Conservation (phyloP, 306 rosid species). For the Sophora flavescens region DNA sequence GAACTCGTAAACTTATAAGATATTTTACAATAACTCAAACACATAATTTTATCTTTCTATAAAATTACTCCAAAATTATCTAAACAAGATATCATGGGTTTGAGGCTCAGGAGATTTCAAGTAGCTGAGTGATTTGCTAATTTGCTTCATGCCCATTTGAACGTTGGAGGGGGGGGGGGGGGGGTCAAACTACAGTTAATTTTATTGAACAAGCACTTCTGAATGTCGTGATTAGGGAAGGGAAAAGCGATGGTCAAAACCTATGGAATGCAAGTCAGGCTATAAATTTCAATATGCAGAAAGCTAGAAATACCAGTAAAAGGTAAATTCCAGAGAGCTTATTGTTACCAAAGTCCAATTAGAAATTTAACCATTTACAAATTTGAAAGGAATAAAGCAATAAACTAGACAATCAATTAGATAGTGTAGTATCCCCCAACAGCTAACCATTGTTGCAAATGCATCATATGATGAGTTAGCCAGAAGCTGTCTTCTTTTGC, state of each 20-base stretch:
- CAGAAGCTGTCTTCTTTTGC: constrained; percentile 66
- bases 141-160: no score
- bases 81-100: no score
- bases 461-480: constrained; percentile 25
- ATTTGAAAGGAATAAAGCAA: constrained; percentile 34
- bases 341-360: constrained; percentile 47
- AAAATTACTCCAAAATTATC: neutral
- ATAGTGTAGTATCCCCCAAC: constrained; percentile 45
- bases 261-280: neutral
- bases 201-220: neutral
- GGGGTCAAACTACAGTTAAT: no score
- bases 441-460: constrained; percentile 33
- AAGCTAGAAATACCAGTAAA: neutral
- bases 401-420: constrained; percentile 33
- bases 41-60: neutral
- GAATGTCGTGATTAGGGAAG: neutral
- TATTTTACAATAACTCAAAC: neutral
- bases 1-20: neutral
- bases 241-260: neutral
- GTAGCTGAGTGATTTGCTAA: no score
- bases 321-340: neutral
- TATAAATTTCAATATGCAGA: neutral
- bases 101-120: no score
- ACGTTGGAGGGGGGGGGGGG: no score
- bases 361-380: constrained; percentile 44